Evolutionary conservation across 176 grass and related monocot species (phyloP), one percentile per base, ranked within the genome.

Genomic region (Carex scoparia): DNA sequence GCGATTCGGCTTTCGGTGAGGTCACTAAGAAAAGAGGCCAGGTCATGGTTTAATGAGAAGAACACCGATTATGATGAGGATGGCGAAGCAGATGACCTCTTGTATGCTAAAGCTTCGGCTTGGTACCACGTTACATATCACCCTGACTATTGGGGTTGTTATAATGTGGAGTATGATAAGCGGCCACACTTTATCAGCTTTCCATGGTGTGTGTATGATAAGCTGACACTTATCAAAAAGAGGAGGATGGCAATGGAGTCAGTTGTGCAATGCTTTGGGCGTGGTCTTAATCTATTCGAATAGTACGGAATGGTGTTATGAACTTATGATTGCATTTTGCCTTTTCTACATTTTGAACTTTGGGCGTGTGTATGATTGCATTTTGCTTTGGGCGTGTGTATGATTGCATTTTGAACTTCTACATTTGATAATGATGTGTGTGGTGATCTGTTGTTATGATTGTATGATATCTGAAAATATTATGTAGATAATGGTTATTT

Each of bases 41-140:
- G 89, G 59, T 90, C 88, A 85, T 89, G 89, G 93, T 98, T 98
- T 84, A 89, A 44, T 53, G 89, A 92, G 42, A 90, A n/a, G 27
- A 82, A 5, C 10, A 60, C 42, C 18, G 80, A 84, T 79, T 9
- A 51, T 5, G 65, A 84, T 11, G 84, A 87, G 18, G 68, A 83
- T 54, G 79, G 78, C 51, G 33, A 73, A 55, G 81, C n/a, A 15
- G 69, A 93, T 67, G 85, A 89, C 74, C 83, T 81, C 15, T 80
- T 76, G 7, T 87, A 90, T 71, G 88, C 89, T 5, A 98, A 98
- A 66, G 95, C 95, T 12, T 98, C 93, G 0, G 95, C 93, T 84
- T 98, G 93, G 93, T 98, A 98, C 49, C 88, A 93, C 62, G 95
- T 95, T 69, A 88, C 95, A 2, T 98, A 98, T 86, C 93, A 95